Evolutionary conservation across 2,329 filamentous ascomycete genomes (phyloP), one percentile per base, ranked within the genome.

Genomic region (Byssoonygena ceratinophila): DNA sequence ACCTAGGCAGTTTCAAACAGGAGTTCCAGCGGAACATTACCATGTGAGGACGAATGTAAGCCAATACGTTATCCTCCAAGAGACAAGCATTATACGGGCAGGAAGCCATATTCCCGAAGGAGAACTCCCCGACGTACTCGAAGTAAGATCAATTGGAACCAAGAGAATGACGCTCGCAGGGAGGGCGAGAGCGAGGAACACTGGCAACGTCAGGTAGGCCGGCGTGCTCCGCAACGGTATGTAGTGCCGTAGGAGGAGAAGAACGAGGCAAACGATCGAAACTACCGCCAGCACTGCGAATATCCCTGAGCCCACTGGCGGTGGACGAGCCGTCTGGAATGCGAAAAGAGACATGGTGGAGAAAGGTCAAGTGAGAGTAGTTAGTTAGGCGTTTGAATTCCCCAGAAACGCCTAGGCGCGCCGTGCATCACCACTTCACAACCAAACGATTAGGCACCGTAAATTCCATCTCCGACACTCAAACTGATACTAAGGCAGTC

Each of bases 21-120:
- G 27, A 8, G 29, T 12, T n/a, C n/a, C n/a, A n/a, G n/a, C n/a
- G n/a, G n/a, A n/a, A n/a, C n/a, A n/a, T n/a, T 74, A 91, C 92
- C 92, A 98, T 52, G 91, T 97, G 63, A 98, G 72, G 47, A 83
- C 82, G 71, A 98, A 98, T 0, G 91, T 97, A 52, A 98, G 76
- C 92, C 92, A 98, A 71, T 98, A 98, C 18, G 85, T 84, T 58
- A 98, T 91, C 64, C 91, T 81, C 92, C 92, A 98, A 54, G 85
- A 84, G 22, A 96, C 87, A 63, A 94, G 75, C 46, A 96, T 75
- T 25, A 90, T 78, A 46, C 82, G 74, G 59, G 85, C 76, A 4
- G 87, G 85, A 31, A 98, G 78, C 87, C 90, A 96, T 63, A 98
- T 86, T 31, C 90, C 92, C 60, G 84, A 80, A 14, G 80, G 77